Conservation (phyloP, 495 filamentous ascomycete species). For the Parachaetomium inaequale region DNA sequence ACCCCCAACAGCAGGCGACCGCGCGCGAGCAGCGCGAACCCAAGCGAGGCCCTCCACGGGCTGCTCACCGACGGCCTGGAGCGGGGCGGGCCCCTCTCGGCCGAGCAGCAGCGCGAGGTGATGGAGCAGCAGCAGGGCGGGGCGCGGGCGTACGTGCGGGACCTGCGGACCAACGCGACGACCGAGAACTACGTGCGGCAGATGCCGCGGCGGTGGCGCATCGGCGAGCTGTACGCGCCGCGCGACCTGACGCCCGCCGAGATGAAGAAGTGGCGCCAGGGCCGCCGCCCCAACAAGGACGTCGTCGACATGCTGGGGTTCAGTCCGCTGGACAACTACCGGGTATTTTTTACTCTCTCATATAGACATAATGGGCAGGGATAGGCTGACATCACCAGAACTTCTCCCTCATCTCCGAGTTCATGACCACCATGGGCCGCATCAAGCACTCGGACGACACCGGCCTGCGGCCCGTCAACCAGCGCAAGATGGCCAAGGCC, state of each 20-base stretch:
- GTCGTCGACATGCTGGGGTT: constrained; percentile 76
- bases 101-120: constrained; percentile 5
- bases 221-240: constrained; percentile 85
- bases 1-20: constrained; percentile 7
- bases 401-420: constrained; percentile 88
- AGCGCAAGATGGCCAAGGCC: constrained; percentile 87
- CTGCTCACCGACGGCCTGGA: constrained; percentile 1
- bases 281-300: constrained; percentile 52
- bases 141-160: constrained; percentile 9
- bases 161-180: constrained; percentile 12
- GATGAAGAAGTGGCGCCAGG: constrained; percentile 59
- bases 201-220: constrained; percentile 57
- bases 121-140: constrained; percentile 1
- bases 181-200: constrained; percentile 38
- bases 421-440: constrained; percentile 74
- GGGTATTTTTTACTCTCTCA: constrained; percentile 50
- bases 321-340: constrained; percentile 79
- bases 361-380: not conserved
- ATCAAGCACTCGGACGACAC: constrained; percentile 73
- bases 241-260: constrained; percentile 76
- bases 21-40: not conserved
- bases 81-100: constrained; percentile 2
- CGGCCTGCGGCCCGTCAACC: constrained; percentile 82
- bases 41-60: not conserved
- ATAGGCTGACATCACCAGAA: constrained; percentile 56